Evolutionary conservation across 768 basidiomycete species (phyloP).

Genomic region (Boletellus sp.): DNA sequence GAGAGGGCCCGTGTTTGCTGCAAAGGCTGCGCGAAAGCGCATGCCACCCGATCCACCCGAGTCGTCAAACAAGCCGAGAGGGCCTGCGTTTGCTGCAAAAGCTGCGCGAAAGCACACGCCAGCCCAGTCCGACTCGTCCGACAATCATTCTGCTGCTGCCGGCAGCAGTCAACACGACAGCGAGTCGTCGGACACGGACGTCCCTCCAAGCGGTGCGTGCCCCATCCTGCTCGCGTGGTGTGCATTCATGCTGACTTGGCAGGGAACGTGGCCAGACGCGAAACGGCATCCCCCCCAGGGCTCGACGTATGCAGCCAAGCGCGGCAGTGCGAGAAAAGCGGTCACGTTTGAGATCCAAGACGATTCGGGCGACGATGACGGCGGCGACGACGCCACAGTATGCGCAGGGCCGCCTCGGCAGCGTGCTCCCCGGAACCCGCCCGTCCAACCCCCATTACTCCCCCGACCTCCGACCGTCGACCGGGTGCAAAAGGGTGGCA

Average conservation of each 20-base stretch:
- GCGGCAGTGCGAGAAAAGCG: background rate
- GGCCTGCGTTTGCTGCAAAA: background rate
- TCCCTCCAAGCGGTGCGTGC: slow-evolving; percentile 2
- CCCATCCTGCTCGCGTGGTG: background rate
- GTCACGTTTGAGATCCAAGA: slow-evolving; percentile 15
- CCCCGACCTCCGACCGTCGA: background rate
- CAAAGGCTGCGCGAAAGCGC: slow-evolving; percentile 19
- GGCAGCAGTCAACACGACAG: slow-evolving; percentile 5
- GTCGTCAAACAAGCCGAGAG: slow-evolving; percentile 10
- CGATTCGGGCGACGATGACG: slow-evolving; percentile 16
- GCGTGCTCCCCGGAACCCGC: slow-evolving; percentile 1
- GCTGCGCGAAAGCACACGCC: slow-evolving; percentile 15
- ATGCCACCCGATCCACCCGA: background rate
- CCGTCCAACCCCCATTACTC: background rate
- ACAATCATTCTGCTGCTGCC: background rate
- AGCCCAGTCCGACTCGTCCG: slow-evolving; percentile 8
- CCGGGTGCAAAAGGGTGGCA: slow-evolving; percentile 2
- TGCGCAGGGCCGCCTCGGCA: slow-evolving; percentile 5
- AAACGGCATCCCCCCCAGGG: background rate
- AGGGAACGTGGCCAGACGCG: slow-evolving; percentile 3
- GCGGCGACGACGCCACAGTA: slow-evolving; percentile 14
- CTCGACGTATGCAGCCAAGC: background rate
- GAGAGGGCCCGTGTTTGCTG: background rate
- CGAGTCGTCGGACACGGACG: slow-evolving; percentile 15
- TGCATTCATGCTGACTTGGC: background rate